These are phyloP conservation scores for Panellus pusillus DNA, from an alignment of 768 basidiomycete species.

Conservation along the genomic window DNA sequence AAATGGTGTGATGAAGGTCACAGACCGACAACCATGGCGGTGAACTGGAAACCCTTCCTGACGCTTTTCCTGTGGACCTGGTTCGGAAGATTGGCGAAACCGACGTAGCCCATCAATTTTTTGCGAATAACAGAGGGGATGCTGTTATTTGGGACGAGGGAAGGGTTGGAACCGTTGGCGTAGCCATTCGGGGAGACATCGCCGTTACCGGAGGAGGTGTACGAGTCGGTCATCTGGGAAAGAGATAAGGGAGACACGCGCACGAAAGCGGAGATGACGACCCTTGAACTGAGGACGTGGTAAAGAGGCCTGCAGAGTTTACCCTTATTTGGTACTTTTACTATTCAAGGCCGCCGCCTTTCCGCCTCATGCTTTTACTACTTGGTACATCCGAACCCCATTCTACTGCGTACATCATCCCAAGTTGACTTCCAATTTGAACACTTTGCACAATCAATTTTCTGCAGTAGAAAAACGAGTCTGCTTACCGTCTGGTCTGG, in stretches of 20 bases:
- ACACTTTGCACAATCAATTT: not conserved
- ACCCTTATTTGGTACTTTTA: not conserved
- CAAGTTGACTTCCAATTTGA: slow-evolving; percentile 7
- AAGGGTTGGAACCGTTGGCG: slow-evolving; percentile 65
- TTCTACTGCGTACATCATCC: not conserved
- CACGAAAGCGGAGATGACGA: slow-evolving; percentile 40
- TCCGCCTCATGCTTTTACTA: slow-evolving; percentile 4
- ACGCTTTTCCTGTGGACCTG: slow-evolving; percentile 99
- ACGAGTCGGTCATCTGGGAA: slow-evolving; percentile 73
- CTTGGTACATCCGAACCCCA: no score
- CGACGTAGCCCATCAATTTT: slow-evolving; percentile 94
- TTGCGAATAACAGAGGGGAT: slow-evolving; percentile 66
- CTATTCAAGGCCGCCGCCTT: not conserved
- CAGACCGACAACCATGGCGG: slow-evolving; percentile 97
- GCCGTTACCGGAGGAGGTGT: slow-evolving; percentile 65
- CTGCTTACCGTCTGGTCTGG: slow-evolving; percentile 52
- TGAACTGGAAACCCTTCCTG: slow-evolving; percentile 98
- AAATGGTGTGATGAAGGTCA: slow-evolving; percentile 30
- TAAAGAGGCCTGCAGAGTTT: slow-evolving; percentile 31
- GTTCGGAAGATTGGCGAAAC: slow-evolving; percentile 97
- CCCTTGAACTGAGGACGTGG: slow-evolving; percentile 53
- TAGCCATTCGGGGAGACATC: slow-evolving; percentile 60
- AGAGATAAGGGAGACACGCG: slow-evolving; percentile 28
- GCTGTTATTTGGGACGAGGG: slow-evolving; percentile 40
- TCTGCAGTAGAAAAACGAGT: not conserved